Evolutionary conservation across 768 basidiomycete genomes (phyloP).

Genomic region (Tulasnella sp.): DNA sequence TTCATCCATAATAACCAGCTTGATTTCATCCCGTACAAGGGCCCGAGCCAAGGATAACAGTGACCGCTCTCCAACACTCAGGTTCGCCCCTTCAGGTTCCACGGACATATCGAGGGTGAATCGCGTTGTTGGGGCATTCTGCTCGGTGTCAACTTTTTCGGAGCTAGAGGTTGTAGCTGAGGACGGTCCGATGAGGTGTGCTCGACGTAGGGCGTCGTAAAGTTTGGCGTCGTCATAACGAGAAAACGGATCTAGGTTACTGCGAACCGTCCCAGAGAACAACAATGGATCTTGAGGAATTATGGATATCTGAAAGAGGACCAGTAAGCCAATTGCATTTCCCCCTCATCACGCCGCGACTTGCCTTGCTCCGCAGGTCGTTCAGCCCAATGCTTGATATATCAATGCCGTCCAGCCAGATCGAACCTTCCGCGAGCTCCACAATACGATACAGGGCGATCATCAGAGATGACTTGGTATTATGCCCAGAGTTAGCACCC

Average conservation of each 20-base stretch:
- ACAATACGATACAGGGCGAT: constrained; percentile 35
- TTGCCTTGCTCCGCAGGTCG: constrained; percentile 26
- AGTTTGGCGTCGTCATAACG: constrained; percentile 33
- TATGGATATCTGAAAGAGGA: constrained; percentile 23
- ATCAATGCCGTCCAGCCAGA: constrained; percentile 38
- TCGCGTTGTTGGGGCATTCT: constrained; percentile 20
- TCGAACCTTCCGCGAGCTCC: constrained; percentile 35
- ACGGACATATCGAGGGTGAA: constrained; percentile 38
- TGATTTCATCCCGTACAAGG: constrained; percentile 32
- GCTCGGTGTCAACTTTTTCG: not conserved
- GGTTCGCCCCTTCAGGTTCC: constrained; percentile 38
- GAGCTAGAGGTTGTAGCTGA: not conserved
- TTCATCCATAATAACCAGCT: constrained; percentile 30
- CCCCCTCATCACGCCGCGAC: not conserved
- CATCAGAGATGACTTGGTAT: constrained; percentile 34
- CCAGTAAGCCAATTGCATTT: not conserved
- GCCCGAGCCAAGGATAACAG: constrained; percentile 23
- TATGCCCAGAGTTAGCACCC: constrained; percentile 23
- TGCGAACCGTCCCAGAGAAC: constrained; percentile 29
- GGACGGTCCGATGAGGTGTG: constrained; percentile 31
- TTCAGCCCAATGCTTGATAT: constrained; percentile 36
- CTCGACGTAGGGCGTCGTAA: constrained; percentile 37
- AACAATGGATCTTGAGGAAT: constrained; percentile 31
- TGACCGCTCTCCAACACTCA: constrained; percentile 32
- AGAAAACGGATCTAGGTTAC: constrained; percentile 34